Conservation (phyloP, 106 monocot genomes). For the Dendrobium huoshanense region DNA sequence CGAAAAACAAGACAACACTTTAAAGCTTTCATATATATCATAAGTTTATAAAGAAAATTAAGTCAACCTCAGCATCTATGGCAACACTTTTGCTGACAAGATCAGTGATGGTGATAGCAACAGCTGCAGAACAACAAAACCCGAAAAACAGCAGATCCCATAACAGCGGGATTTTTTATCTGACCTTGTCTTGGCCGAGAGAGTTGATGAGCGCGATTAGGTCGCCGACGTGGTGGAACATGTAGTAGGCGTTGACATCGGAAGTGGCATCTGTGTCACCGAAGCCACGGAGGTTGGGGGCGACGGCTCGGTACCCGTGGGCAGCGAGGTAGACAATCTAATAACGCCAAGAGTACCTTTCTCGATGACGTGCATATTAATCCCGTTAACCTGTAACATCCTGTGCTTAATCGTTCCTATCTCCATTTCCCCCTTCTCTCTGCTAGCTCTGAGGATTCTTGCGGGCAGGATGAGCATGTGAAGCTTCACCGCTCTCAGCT, state of each 20-base stretch:
- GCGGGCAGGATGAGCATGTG: too few species aligned
- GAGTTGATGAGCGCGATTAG: slow-evolving; percentile 32
- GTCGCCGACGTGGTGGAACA: slow-evolving; percentile 35
- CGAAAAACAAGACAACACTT: too few species aligned
- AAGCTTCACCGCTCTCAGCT: too few species aligned
- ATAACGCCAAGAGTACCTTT: slow-evolving; percentile 47
- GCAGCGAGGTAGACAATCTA: slow-evolving; percentile 31
- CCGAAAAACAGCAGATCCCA: not conserved
- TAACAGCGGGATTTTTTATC: not conserved
- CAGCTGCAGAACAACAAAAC: not conserved
- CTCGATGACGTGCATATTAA: slow-evolving; percentile 32
- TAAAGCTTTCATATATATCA: too few species aligned
- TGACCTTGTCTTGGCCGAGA: slow-evolving; percentile 43
- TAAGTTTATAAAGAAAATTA: too few species aligned
- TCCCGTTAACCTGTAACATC: slow-evolving; percentile 13
- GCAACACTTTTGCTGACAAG: too few species aligned
- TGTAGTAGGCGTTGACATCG: slow-evolving; percentile 15
- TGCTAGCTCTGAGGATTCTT: too few species aligned
- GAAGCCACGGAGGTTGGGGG: slow-evolving; percentile 59
- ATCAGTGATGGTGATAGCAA: too few species aligned
- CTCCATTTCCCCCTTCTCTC: not conserved
- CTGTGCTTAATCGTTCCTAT: not conserved
- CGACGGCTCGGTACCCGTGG: slow-evolving; percentile 41
- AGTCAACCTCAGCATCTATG: too few species aligned
- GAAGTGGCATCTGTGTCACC: slow-evolving; percentile 40